phyloP scores from a whole-genome alignment of 768 basidiomycete species.

The Ramaria sp. region DNA sequence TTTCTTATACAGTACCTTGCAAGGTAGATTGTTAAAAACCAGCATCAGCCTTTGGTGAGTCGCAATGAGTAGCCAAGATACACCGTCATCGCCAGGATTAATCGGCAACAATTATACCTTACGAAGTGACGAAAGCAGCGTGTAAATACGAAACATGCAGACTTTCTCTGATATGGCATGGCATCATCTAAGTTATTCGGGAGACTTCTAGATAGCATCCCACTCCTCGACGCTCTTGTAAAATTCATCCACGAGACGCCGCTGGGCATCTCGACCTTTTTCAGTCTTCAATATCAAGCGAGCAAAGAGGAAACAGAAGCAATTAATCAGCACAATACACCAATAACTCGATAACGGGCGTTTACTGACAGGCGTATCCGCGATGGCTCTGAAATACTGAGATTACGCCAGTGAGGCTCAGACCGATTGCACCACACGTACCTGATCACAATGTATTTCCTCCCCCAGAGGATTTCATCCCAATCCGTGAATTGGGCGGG shows the following conservation, averaged over 20 bases:
- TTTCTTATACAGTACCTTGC: too few relatives aligned
- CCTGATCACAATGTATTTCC: constrained; percentile 68
- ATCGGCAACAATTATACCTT: too few relatives aligned
- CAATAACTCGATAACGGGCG: background rate
- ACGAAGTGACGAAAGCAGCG: too few relatives aligned
- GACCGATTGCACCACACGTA: background rate
- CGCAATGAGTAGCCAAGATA: too few relatives aligned
- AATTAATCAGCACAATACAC: background rate
- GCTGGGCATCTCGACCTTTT: constrained; percentile 59
- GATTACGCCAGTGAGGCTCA: background rate
- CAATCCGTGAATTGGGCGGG: constrained; percentile 41
- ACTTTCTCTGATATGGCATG: too few relatives aligned
- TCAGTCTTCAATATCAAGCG: constrained; percentile 31
- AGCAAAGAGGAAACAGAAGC: too few relatives aligned
- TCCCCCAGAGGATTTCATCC: constrained; percentile 42
- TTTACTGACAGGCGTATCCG: constrained; percentile 39
- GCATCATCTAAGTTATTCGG: too few relatives aligned
- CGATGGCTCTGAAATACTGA: constrained; percentile 39
- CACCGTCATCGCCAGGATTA: too few relatives aligned
- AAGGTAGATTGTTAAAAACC: too few relatives aligned
- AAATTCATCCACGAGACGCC: constrained; percentile 74
- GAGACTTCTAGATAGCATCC: constrained; percentile 1
- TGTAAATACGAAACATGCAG: too few relatives aligned
- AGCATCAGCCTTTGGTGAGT: too few relatives aligned
- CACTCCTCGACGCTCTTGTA: constrained; percentile 69